Conservation (phyloP, 2,329 filamentous ascomycete genomes). For the Westerdykella ornata region DNA sequence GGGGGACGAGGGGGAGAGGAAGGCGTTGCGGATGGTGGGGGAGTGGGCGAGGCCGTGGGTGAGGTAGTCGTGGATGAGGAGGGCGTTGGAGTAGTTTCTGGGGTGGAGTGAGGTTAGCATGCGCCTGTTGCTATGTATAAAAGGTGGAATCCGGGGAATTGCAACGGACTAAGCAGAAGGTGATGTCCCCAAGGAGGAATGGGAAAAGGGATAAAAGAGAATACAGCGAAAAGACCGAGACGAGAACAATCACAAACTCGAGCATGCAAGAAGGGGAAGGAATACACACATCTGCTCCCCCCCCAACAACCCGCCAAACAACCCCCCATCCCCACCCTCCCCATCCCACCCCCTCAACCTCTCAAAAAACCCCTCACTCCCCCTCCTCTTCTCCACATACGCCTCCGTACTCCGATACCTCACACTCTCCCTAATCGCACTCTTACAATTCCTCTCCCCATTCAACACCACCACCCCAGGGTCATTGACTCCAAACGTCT, state of each 20-base stretch:
- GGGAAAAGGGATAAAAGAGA: too few species aligned
- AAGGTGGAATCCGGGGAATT: background rate
- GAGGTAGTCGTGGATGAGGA: conserved; percentile 51
- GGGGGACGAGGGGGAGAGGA: conserved; percentile 26
- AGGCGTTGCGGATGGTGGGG: conserved; percentile 28
- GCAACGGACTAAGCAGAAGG: background rate
- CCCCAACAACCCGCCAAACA: conserved; percentile 41
- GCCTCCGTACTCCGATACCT: conserved; percentile 40
- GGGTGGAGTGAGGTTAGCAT: background rate
- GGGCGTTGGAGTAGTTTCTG: conserved; percentile 48
- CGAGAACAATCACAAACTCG: background rate
- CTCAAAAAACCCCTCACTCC: conserved; percentile 41
- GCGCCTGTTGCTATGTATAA: too few species aligned
- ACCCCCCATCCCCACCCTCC: too few species aligned
- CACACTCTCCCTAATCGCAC: conserved; percentile 31
- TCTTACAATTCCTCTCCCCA: conserved; percentile 43
- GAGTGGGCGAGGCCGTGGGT: conserved; percentile 51
- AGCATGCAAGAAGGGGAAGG: background rate
- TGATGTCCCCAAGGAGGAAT: too few species aligned
- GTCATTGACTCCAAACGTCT: conserved; percentile 41
- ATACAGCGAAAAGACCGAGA: background rate
- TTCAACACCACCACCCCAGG: conserved; percentile 47
- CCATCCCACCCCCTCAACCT: conserved; percentile 31
- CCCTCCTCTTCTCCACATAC: conserved; percentile 37
- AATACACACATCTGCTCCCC: conserved; percentile 21